Conservation (phyloP, 306 rosid species). For the Vachellia collinsii region DNA sequence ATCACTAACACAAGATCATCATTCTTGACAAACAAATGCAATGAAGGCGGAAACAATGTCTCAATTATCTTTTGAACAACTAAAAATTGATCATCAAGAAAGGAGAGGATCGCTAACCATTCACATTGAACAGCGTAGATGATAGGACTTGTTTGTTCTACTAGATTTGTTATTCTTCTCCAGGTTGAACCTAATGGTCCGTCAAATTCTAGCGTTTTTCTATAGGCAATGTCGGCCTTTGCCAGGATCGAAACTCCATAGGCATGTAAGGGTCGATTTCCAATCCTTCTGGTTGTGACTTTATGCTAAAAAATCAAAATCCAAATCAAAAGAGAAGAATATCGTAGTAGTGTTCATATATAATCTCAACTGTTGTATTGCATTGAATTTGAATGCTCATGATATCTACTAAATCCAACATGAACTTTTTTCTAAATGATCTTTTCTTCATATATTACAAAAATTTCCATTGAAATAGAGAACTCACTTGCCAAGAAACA, state of each 20-base stretch:
- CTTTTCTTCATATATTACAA: background rate
- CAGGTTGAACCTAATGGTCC: slow-evolving; percentile 60
- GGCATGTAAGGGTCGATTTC: slow-evolving; percentile 66
- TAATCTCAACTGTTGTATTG: background rate
- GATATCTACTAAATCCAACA: background rate
- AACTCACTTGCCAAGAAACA: background rate
- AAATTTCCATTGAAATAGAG: background rate
- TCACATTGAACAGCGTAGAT: slow-evolving; percentile 42
- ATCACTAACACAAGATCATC: slow-evolving; percentile 48
- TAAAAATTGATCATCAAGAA: slow-evolving; percentile 56
- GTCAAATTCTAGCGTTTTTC: slow-evolving; percentile 49
- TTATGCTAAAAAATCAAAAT: slow-evolving; percentile 42
- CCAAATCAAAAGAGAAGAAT: background rate
- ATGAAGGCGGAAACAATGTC: slow-evolving; percentile 60
- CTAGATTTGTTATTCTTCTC: slow-evolving; percentile 39
- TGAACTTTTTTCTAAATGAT: background rate
- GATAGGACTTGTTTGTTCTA: slow-evolving; percentile 47
- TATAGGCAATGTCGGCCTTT: slow-evolving; percentile 41
- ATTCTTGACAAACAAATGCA: slow-evolving; percentile 50
- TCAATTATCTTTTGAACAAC: slow-evolving; percentile 43
- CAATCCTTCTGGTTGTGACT: slow-evolving; percentile 34
- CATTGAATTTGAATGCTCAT: background rate
- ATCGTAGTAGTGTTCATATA: background rate
- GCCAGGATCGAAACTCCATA: slow-evolving; percentile 58
- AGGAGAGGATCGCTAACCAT: slow-evolving; percentile 56